Conservation (phyloP, 208 protist species). For the Ichthyophonus hoferi region DNA sequence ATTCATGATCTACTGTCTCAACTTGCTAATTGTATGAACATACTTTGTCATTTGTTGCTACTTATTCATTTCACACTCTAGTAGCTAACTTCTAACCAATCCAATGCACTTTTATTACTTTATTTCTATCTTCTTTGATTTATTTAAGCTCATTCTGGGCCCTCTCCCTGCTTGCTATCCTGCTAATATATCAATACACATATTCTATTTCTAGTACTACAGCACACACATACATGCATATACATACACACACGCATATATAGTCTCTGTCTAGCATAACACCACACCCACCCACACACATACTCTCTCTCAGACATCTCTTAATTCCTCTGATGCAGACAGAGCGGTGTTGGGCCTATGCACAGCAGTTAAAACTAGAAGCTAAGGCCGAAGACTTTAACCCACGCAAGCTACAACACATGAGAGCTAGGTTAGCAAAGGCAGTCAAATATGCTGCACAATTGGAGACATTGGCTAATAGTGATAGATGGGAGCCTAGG, state of each 20-base stretch:
- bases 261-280: neutral
- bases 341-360: conserved; percentile 55
- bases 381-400: conserved; percentile 11
- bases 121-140: no score
- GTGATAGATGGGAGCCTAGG: neutral
- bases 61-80: no score
- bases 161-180: neutral
- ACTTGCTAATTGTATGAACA: no score
- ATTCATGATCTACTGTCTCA: no score
- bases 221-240: neutral
- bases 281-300: neutral
- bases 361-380: conserved; percentile 41
- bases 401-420: conserved; percentile 27
- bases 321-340: conserved; percentile 49
- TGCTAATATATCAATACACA: neutral
- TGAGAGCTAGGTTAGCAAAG: conserved; percentile 42
- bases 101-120: no score
- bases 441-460: conserved; percentile 32
- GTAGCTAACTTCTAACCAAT: no score
- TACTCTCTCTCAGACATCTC: conserved; percentile 7
- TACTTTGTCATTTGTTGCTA: no score
- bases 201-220: neutral
- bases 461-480: conserved; percentile 36
- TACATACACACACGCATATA: neutral
- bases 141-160: neutral